Evolutionary conservation across 768 basidiomycete genomes (phyloP).

Genomic region (Cystobasidium onofrii): DNA sequence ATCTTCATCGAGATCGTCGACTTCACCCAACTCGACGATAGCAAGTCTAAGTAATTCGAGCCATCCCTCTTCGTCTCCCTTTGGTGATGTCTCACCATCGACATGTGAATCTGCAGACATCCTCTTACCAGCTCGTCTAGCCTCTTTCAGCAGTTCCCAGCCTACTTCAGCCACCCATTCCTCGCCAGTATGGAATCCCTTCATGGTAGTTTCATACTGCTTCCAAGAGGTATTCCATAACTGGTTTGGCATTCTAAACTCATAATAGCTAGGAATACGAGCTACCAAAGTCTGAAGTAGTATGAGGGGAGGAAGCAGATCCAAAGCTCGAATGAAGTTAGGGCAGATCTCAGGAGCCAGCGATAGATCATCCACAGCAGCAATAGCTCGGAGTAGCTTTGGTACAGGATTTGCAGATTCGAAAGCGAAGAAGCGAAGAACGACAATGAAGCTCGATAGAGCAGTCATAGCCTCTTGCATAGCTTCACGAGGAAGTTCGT

Average conservation of each 20-base stretch:
- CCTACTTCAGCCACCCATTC: constrained; percentile 41
- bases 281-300: constrained; percentile 40
- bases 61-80: constrained; percentile 7
- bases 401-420: background rate
- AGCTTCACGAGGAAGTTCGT: constrained; percentile 38
- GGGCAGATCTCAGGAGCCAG: constrained; percentile 34
- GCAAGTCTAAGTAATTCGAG: constrained; percentile 7
- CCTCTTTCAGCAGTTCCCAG: constrained; percentile 39
- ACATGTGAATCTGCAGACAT: background rate
- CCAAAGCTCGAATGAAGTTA: constrained; percentile 36
- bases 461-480: constrained; percentile 42
- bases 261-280: constrained; percentile 34
- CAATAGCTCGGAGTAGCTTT: background rate
- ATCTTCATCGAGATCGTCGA: constrained; percentile 25
- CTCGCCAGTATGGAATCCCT: constrained; percentile 40
- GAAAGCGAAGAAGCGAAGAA: constrained; percentile 36
- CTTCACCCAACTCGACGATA: constrained; percentile 17
- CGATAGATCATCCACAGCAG: constrained; percentile 5
- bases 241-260: constrained; percentile 39
- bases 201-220: constrained; percentile 38
- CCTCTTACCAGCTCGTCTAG: background rate
- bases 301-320: constrained; percentile 38
- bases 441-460: constrained; percentile 37
- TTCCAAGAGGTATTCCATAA: constrained; percentile 38
- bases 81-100: background rate